A percentile compares a stretch with the other conserved stretches of the same genome.
These are phyloP conservation scores for Tausonia pullulans DNA, from an alignment of 1,284 basidiomycete species.

Conservation along the genomic window DNA sequence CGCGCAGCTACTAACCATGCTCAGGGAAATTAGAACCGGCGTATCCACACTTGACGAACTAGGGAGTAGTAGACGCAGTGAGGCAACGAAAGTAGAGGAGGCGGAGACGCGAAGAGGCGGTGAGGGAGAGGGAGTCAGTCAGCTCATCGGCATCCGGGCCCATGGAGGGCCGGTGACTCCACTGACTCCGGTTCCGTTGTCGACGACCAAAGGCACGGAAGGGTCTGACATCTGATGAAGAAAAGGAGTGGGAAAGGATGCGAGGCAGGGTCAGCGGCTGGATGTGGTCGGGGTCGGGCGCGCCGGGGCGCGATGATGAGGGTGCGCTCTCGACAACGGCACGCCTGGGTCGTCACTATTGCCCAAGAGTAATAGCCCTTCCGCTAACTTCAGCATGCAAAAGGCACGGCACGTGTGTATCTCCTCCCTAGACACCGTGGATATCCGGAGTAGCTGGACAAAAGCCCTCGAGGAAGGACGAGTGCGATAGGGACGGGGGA, in stretches of 20 bases:
- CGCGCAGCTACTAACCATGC: constrained; percentile 52
- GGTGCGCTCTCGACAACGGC: no score
- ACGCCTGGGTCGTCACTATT: no score
- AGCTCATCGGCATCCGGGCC: constrained; percentile 8
- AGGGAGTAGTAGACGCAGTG: constrained; percentile 14
- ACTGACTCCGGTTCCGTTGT: constrained; percentile 92
- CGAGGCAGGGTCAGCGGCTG: background rate
- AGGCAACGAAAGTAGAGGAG: constrained; percentile 5
- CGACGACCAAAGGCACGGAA: constrained; percentile 67
- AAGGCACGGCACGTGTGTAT: no score
- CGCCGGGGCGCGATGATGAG: no score
- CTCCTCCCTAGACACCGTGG: no score
- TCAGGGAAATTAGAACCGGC: constrained; percentile 98
- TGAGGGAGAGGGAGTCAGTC: background rate
- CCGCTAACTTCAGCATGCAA: no score
- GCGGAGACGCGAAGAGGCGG: background rate
- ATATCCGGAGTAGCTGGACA: no score
- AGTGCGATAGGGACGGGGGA: no score
- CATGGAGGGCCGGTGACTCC: background rate
- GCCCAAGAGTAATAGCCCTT: no score
- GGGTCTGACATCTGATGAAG: background rate
- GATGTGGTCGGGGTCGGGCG: background rate
- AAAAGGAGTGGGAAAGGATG: background rate
- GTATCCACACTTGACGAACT: constrained; percentile 98
- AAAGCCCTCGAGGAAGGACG: no score